Conservation (phyloP, 2,329 filamentous ascomycete genomes). For the Arthrocladium fulminans region DNA sequence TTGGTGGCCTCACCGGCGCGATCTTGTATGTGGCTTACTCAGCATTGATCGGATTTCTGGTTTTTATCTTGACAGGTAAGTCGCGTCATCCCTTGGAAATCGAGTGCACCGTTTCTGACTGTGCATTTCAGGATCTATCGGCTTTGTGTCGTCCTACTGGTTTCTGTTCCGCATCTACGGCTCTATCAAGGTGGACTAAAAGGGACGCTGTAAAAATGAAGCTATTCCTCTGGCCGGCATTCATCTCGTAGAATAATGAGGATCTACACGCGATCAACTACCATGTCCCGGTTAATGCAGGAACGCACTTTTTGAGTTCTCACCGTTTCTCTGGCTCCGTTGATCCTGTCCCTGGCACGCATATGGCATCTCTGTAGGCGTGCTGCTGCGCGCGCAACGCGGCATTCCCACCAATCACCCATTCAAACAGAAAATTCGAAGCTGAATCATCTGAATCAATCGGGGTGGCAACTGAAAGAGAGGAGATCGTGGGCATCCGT, state of each 20-base stretch:
- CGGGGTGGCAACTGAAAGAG: too few relatives aligned
- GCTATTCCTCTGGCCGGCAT: neutral
- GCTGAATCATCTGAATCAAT: too few relatives aligned
- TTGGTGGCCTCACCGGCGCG: conserved; percentile 74
- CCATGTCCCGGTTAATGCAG: neutral
- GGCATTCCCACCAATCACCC: too few relatives aligned
- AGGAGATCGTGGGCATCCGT: too few relatives aligned
- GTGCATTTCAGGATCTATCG: conserved; percentile 65
- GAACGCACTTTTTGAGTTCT: neutral
- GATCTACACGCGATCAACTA: neutral
- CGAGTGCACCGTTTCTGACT: conserved; percentile 17
- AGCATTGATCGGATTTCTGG: conserved; percentile 75
- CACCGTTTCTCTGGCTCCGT: neutral
- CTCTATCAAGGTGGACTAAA: conserved; percentile 94
- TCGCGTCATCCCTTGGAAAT: conserved; percentile 17
- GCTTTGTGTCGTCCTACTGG: conserved; percentile 88
- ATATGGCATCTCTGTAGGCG: too few relatives aligned
- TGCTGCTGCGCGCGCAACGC: too few relatives aligned
- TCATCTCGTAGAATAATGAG: neutral
- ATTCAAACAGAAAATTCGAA: too few relatives aligned
- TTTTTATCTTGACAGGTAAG: conserved; percentile 90
- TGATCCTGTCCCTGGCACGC: neutral
- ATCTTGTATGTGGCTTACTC: conserved; percentile 94
- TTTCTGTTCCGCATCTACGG: conserved; percentile 91
- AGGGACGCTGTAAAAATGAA: neutral